phyloP scores from a whole-genome alignment of 2,329 filamentous ascomycete species.

The Tolypocladium capitatum region DNA sequence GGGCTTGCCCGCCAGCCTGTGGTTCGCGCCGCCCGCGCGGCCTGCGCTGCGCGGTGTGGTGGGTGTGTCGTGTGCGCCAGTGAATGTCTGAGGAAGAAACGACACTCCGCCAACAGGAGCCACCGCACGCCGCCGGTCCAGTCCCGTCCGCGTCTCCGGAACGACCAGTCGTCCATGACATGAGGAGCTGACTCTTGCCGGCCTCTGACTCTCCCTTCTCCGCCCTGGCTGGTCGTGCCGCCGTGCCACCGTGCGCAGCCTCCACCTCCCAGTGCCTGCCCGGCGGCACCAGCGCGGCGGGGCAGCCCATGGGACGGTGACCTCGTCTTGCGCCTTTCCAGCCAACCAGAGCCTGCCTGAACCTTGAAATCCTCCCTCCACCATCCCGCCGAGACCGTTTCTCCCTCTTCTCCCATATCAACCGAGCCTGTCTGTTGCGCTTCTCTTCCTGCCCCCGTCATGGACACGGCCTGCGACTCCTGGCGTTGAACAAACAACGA shows the following conservation, averaged over 20 bases:
- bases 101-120: slow-evolving; percentile 14
- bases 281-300: slow-evolving; percentile 5
- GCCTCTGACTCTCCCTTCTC: not conserved
- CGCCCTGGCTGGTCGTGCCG: slow-evolving; percentile 1
- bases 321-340: slow-evolving; percentile 5
- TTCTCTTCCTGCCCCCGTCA: slow-evolving; percentile 8
- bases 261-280: not conserved
- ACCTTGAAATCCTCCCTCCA: slow-evolving; percentile 10
- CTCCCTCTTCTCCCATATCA: slow-evolving; percentile 9
- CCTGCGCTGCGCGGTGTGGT: not conserved
- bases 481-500: slow-evolving; percentile 2
- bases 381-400: slow-evolving; percentile 10
- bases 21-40: not conserved
- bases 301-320: slow-evolving; percentile 6
- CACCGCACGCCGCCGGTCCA: not conserved
- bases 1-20: not conserved
- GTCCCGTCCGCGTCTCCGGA: slow-evolving; percentile 6
- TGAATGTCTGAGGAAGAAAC: slow-evolving; percentile 12
- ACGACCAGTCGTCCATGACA: slow-evolving; percentile 12
- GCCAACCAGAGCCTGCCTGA: slow-evolving; percentile 10
- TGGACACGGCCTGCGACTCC: slow-evolving; percentile 10
- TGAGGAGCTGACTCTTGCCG: slow-evolving; percentile 9
- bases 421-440: slow-evolving; percentile 7
- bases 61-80: slow-evolving; percentile 1
- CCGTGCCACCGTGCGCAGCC: slow-evolving; percentile 1